Evolutionary conservation across 1,284 basidiomycete species (phyloP), one percentile per base, ranked within the genome.

Genomic region (Leucoagaricus sp.): DNA sequence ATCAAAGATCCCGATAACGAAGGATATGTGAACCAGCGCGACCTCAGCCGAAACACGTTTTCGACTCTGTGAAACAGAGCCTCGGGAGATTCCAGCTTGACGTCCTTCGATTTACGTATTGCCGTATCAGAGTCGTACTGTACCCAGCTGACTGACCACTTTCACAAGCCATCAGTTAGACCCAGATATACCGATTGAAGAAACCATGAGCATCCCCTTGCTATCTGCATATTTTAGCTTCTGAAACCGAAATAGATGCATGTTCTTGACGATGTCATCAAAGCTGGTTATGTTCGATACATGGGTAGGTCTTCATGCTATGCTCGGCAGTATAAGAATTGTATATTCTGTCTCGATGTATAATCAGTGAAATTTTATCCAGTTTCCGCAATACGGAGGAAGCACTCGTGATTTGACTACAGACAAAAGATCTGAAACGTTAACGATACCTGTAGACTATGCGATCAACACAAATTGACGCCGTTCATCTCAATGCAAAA

Each of bases 401-500:
- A 15, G 69, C 62, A n/a, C 6, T 46, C 41, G 21, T 19, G 5
- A 33, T 36, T 19, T 9, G 23, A 26, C 19, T 44, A 10, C 40
- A 28, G 2, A 8, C 40, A 48, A 13, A 15, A 19, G 21, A 9
- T 21, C 57, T 6, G n/a, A 17, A 50, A 6, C 40, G 55, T 34
- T 56, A 26, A n/a, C n/a, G n/a, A n/a, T 15, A 9, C 17, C 6
- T 12, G 13, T 26, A 79, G 69, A 75, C 60, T 80, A 79, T 62
- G 80, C 76, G 1, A 78, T 80, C 56, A 67, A 31, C 79, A 87
- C 67, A 77, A 79, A 17, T 72, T 86, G 28, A 87, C 85, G 0
- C 83, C 81, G 0, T 87, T 87, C 71, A 82, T 86, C 64, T 83
- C 81, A 10, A 88, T 89, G 87, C 88, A 91, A 66, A 86, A 87